Evolutionary conservation across 257 asterid species (phyloP), one percentile per base, ranked within the genome.

Genomic region (Plantago elongata): DNA sequence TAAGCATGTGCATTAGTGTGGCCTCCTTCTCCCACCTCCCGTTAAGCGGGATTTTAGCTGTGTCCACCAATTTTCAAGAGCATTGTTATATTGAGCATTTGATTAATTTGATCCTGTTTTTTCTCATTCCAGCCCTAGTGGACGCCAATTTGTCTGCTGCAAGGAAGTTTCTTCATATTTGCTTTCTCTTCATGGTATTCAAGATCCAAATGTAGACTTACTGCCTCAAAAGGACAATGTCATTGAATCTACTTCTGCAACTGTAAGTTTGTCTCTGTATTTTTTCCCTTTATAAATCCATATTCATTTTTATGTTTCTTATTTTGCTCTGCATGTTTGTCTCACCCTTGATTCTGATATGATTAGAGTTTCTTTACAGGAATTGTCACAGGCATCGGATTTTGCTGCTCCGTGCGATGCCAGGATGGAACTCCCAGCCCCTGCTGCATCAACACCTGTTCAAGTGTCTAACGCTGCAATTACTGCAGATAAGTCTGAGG

Each of bases 71-170:
- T 44, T 57, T 12, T 29, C 37, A 45, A 57, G 37, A 40, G 13
- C 51, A 51, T 52, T 12, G 29, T 3, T 12, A 27, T 44, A 56
- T 9, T 46, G 42, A 45, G 17, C 54, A 4, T n/a, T 60, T 72
- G 60, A 62, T 16, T 38, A 38, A 50, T 15, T 63, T 54, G 37
- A 48, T 61, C 46, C 60, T 66, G 27, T 60, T 60, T 74, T 49
- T 75, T 55, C 62, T 65, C 51, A 61, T 71, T 76, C 47, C 86
- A 90, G 97, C 90, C 97, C 97, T 55, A 78, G 74, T 66, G 97
- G 95, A 78, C 84, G 71, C 69, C 84, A 87, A 66, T 90, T 87
- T 65, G 82, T 70, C 54, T 69, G 92, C 29, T 90, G 95, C 84
- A 87, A 81, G 72, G 97, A 85, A 58, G 84, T 76, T 65, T 78